Conservation (phyloP, 331 rosid species). For the Spiraea crenata region DNA sequence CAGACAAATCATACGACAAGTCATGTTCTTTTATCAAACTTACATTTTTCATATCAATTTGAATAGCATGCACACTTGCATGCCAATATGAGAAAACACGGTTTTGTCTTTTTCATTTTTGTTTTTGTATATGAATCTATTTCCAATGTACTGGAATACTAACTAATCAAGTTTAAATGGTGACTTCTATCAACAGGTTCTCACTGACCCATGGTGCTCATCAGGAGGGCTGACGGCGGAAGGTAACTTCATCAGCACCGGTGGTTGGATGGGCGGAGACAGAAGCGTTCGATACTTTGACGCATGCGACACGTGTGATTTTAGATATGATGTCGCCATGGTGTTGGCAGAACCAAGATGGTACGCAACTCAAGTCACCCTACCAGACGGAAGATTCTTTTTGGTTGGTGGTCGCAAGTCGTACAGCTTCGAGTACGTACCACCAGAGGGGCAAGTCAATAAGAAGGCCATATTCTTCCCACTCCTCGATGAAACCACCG, state of each 20-base stretch:
- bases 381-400: conserved; percentile 52
- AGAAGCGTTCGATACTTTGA: conserved; percentile 44
- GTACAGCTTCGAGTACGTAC: conserved; percentile 62
- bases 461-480: conserved; percentile 29
- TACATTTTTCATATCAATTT: neutral
- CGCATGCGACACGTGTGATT: conserved; percentile 51
- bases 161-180: neutral
- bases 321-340: conserved; percentile 30
- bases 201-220: conserved; percentile 85
- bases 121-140: neutral
- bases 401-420: conserved; percentile 73
- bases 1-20: too few species aligned
- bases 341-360: conserved; percentile 57
- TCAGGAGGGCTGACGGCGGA: conserved; percentile 72
- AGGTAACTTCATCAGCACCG: conserved; percentile 56
- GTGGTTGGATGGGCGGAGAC: conserved; percentile 66
- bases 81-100: neutral
- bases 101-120: too few species aligned
- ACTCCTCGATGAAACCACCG: conserved; percentile 66
- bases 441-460: conserved; percentile 37
- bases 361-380: conserved; percentile 61
- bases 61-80: too few species aligned
- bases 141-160: too few species aligned
- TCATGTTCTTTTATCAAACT: too few species aligned
- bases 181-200: conserved; percentile 35